A percentile compares a stretch with the other conserved stretches of the same genome.
Conservation (phyloP, 495 filamentous ascomycete species). For the Rhizodiscina lignyota region DNA sequence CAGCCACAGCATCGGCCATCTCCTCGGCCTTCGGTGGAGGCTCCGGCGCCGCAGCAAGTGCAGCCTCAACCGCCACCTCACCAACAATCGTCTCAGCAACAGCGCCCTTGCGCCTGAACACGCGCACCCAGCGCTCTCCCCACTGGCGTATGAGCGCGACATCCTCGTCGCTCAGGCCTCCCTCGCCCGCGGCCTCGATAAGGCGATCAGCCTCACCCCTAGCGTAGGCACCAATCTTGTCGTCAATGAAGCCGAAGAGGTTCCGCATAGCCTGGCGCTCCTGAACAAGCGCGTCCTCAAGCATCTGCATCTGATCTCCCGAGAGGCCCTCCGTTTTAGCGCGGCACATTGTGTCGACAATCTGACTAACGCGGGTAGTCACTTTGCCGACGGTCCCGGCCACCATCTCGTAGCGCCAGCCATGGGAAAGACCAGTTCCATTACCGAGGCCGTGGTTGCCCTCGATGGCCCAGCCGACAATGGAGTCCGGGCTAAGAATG, state of each 20-base stretch:
- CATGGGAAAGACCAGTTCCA: conserved; percentile 51
- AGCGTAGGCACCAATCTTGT: conserved; percentile 58
- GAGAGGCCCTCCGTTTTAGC: not conserved
- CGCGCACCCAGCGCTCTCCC: conserved; percentile 73
- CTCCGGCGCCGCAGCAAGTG: not conserved
- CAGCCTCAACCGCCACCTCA: conserved; percentile 15
- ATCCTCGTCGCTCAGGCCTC: conserved; percentile 32
- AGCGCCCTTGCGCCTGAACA: conserved; percentile 63
- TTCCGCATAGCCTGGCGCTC: conserved; percentile 59
- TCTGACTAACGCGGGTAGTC: conserved; percentile 72
- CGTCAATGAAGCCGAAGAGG: conserved; percentile 67
- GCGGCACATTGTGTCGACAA: conserved; percentile 26
- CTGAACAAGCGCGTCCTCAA: conserved; percentile 44
- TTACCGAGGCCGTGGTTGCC: conserved; percentile 34
- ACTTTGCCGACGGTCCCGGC: conserved; percentile 82
- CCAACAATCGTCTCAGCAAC: conserved; percentile 57
- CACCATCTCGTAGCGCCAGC: conserved; percentile 78
- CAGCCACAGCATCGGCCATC: too few relatives aligned
- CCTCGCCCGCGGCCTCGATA: conserved; percentile 37
- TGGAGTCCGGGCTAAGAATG: conserved; percentile 65
- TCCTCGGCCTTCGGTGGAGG: too few relatives aligned
- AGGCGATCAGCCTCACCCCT: conserved; percentile 54
- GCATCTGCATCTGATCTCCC: conserved; percentile 39
- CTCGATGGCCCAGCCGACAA: conserved; percentile 75
- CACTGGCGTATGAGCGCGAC: conserved; percentile 51